phyloP scores from a whole-genome alignment of 1,284 basidiomycete species.

The Ustilago cynodontis region DNA sequence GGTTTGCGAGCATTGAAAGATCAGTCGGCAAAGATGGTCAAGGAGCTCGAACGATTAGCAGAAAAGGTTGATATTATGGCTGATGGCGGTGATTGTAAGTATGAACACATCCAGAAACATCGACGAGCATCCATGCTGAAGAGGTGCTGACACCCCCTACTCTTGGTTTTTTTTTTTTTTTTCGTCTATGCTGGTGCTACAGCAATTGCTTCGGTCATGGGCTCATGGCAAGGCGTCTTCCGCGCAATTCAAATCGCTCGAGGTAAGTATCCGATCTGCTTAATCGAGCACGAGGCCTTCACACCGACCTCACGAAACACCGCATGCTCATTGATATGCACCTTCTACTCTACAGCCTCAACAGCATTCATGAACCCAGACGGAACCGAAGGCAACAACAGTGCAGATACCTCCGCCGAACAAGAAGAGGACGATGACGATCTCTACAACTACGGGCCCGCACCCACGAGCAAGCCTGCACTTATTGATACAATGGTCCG shows the following conservation, averaged over 20 bases:
- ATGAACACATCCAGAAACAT: no score
- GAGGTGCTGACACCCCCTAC: conserved; percentile 11
- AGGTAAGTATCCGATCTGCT: conserved; percentile 32
- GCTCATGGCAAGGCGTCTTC: conserved; percentile 67
- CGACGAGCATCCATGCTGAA: no score
- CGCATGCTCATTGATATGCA: not conserved
- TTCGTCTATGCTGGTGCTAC: not conserved
- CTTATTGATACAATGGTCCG: conserved; percentile 56
- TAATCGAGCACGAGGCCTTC: no score
- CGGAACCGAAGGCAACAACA: not conserved
- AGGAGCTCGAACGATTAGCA: conserved; percentile 58
- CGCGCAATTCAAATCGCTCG: conserved; percentile 66
- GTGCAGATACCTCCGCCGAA: conserved; percentile 30
- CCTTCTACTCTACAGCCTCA: conserved; percentile 25
- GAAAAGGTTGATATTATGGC: conserved; percentile 64
- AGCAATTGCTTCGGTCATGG: conserved; percentile 67
- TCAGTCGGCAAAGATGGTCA: conserved; percentile 62
- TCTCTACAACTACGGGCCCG: conserved; percentile 39
- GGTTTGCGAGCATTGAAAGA: conserved; percentile 61
- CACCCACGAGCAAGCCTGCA: conserved; percentile 32
- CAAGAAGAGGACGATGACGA: conserved; percentile 42
- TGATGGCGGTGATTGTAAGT: conserved; percentile 62
- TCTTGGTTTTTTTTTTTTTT: not conserved
- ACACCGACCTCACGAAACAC: not conserved
- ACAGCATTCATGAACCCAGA: conserved; percentile 28